A percentile compares a stretch with the other conserved stretches of the same genome.
phyloP scores from a whole-genome alignment of 176 grass and related monocot species.

The Tillandsia fasciculata region DNA sequence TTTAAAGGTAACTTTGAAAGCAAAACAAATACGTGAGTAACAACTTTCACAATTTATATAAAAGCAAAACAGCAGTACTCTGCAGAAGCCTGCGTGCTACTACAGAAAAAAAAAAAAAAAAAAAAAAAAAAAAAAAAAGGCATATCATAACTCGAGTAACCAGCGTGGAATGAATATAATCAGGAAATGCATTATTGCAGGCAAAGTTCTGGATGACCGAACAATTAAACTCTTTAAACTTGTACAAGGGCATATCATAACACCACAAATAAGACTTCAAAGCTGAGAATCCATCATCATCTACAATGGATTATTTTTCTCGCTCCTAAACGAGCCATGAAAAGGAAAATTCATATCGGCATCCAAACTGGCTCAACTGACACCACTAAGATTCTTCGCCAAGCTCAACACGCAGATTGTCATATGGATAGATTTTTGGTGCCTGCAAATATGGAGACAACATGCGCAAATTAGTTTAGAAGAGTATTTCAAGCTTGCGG shows the following conservation, averaged over 20 bases:
- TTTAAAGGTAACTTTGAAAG: no score
- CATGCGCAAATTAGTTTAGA: neutral
- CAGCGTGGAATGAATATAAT: neutral
- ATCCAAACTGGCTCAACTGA: slow-evolving; percentile 7
- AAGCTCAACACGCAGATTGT: slow-evolving; percentile 77
- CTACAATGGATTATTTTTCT: slow-evolving; percentile 15
- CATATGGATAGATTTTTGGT: slow-evolving; percentile 91
- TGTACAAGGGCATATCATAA: neutral
- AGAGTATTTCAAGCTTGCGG: neutral
- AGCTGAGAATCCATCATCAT: neutral
- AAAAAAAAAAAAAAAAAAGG: neutral
- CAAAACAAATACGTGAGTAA: no score
- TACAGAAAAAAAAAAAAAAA: no score
- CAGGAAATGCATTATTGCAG: neutral
- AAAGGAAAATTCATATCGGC: slow-evolving; percentile 1
- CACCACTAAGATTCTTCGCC: slow-evolving; percentile 47
- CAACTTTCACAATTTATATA: no score
- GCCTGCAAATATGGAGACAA: slow-evolving; percentile 40
- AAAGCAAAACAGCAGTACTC: no score
- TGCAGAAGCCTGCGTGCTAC: no score
- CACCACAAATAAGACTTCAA: neutral
- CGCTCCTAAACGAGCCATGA: neutral
- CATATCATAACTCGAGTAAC: neutral
- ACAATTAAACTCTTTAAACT: neutral
- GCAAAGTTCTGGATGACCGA: neutral